phyloP scores from a whole-genome alignment of 2,329 filamentous ascomycete species.

The Calonectria multiphialidica region DNA sequence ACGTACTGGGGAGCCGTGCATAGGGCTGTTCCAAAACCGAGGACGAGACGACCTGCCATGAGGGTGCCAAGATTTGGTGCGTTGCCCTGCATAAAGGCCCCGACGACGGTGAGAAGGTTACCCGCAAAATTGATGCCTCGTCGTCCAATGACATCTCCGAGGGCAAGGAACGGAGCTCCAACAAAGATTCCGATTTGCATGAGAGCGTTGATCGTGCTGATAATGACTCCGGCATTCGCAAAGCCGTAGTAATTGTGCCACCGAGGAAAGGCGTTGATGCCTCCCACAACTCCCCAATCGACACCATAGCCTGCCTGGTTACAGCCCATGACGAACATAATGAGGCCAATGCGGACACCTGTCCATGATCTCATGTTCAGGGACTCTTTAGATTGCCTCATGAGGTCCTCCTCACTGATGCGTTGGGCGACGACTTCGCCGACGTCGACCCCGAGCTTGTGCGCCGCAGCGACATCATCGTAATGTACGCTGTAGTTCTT shows the following conservation, averaged over 20 bases:
- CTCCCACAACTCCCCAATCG: slow-evolving; percentile 40
- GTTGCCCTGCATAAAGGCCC: slow-evolving; percentile 35
- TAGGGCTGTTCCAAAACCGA: slow-evolving; percentile 38
- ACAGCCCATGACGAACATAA: slow-evolving; percentile 29
- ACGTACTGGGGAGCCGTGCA: slow-evolving; percentile 41
- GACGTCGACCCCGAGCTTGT: slow-evolving; percentile 35
- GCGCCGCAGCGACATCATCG: slow-evolving; percentile 33
- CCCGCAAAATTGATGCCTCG: slow-evolving; percentile 38
- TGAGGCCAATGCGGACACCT: slow-evolving; percentile 33
- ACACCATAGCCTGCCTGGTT: slow-evolving; percentile 34
- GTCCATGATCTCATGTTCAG: slow-evolving; percentile 31
- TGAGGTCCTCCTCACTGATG: slow-evolving; percentile 37
- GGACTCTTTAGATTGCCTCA: slow-evolving; percentile 32
- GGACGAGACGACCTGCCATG: slow-evolving; percentile 35
- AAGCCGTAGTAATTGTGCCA: slow-evolving; percentile 41
- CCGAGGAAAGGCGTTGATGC: slow-evolving; percentile 37
- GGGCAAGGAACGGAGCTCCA: slow-evolving; percentile 34
- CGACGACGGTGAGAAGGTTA: slow-evolving; percentile 33
- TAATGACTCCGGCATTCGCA: slow-evolving; percentile 28
- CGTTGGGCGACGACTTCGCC: slow-evolving; percentile 36
- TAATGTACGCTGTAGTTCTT: slow-evolving; percentile 25
- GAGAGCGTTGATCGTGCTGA: slow-evolving; percentile 38
- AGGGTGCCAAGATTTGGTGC: slow-evolving; percentile 34
- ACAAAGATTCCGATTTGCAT: slow-evolving; percentile 41
- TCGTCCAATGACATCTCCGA: slow-evolving; percentile 37